These are phyloP conservation scores for Candida parachauliodes DNA, from an alignment of 805 yeast genomes.

Conservation along the genomic window DNA sequence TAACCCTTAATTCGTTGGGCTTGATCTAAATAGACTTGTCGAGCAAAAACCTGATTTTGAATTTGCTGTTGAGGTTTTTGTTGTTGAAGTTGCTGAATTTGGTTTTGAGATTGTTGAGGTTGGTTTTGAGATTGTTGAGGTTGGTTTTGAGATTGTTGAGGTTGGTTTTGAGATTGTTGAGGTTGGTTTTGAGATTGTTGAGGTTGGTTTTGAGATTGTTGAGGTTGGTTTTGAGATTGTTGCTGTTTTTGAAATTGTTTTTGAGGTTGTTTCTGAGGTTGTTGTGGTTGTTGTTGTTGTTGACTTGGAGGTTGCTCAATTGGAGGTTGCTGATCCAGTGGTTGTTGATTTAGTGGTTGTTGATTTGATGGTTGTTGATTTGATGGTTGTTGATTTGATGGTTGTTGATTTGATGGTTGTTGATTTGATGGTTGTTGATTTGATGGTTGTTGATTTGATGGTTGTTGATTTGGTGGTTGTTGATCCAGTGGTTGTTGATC, in stretches of 20 bases:
- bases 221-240: neutral
- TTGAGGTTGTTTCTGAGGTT: neutral
- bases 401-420: neutral
- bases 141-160: neutral
- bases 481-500: neutral
- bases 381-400: neutral
- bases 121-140: neutral
- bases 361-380: neutral
- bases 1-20: too few relatives aligned
- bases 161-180: neutral
- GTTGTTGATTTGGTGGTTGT: neutral
- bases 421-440: neutral
- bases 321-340: neutral
- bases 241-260: neutral
- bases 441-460: too few relatives aligned
- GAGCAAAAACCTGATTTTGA: neutral
- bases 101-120: neutral
- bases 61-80: neutral
- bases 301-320: neutral
- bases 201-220: neutral
- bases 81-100: neutral
- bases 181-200: neutral
- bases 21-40: too few relatives aligned
- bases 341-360: neutral
- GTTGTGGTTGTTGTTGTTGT: neutral